Evolutionary conservation across 1,284 basidiomycete genomes (phyloP), one percentile per base, ranked within the genome.

Genomic region (Ceratobasidium sp.): DNA sequence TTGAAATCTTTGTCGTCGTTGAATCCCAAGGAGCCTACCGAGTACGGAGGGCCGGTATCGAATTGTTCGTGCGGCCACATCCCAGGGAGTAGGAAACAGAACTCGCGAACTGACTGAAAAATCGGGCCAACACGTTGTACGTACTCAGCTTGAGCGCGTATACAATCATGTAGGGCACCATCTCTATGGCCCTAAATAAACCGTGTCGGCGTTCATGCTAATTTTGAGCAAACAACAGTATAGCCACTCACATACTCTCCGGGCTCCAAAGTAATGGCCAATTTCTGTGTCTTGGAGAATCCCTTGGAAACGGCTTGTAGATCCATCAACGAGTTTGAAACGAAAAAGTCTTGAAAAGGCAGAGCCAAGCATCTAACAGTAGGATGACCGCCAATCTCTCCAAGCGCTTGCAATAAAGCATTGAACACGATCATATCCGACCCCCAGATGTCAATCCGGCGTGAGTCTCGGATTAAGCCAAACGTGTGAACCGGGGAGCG

Each of bases 21-120:
- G 7, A 67, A 50, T n/a, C 42, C 42, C 7, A 46, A n/a, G 17
- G 61, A 23, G 26, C 17, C 26, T 28, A 67, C n/a, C 42, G 44
- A 13, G 15, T 33, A 52, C n/a, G 65, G 65, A 42, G 48, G 33
- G 4, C 33, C 48, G n/a, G 26, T n/a, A 7, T 33, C 59, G 15
- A 33, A 42, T 23, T 38, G 33, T 1, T 75, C 62, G 13, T 75
- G 73, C 28, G 61, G 73, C 73, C 73, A 75, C 23, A 46, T 62
- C n/a, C 73, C 62, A 28, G 73, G 73, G 28, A 57, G 17, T 20
- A 75, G 62, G 33, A 75, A 75, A 26, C 50, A 75, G 38, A 75
- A 75, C 50, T 75, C 73, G 28, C 61, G 61, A 26, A 61, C 62
- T 4, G 73, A 75, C 38, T 75, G 46, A 40, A 75, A 75, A 28